A percentile compares a stretch with the other conserved stretches of the same genome.
phyloP scores from a whole-genome alignment of 2,329 filamentous ascomycete species.

The Beauveria rudraprayagi region DNA sequence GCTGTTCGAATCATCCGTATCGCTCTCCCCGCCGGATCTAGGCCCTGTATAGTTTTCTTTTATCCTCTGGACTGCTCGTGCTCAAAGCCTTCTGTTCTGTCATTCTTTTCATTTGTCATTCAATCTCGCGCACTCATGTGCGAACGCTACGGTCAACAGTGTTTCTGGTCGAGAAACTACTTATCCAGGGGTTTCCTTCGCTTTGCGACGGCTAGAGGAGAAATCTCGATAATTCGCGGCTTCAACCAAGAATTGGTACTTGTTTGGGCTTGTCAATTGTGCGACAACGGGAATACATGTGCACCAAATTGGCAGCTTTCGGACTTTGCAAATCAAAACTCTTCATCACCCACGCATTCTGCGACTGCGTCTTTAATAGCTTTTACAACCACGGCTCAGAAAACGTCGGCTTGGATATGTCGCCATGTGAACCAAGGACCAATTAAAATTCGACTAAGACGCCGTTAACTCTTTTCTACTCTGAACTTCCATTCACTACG shows the following conservation, averaged over 20 bases:
- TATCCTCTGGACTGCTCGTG: constrained; percentile 4
- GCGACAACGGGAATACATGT: constrained; percentile 29
- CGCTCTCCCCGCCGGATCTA: neutral
- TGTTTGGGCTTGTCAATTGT: constrained; percentile 30
- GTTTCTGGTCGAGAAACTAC: constrained; percentile 24
- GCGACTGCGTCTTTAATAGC: constrained; percentile 30
- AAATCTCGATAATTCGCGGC: constrained; percentile 25
- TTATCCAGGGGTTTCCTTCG: constrained; percentile 29
- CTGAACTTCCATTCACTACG: neutral
- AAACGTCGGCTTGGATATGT: constrained; percentile 26
- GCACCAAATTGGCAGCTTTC: constrained; percentile 32
- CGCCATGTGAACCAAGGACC: constrained; percentile 26
- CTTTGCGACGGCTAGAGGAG: constrained; percentile 28
- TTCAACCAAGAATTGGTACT: constrained; percentile 23
- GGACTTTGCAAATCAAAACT: constrained; percentile 32
- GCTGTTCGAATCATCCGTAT: constrained; percentile 4
- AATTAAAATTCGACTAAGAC: constrained; percentile 16
- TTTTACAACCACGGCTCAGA: constrained; percentile 25
- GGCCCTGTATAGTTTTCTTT: constrained; percentile 8
- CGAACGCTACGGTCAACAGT: neutral
- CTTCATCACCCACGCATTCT: constrained; percentile 30
- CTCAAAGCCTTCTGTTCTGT: constrained; percentile 12
- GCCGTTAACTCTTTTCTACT: constrained; percentile 4
- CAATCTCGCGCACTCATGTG: neutral
- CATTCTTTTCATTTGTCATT: constrained; percentile 19